Base-by-base conservation (phyloP, 441 rosid genomes). In the Metrosideros polymorpha region DNA sequence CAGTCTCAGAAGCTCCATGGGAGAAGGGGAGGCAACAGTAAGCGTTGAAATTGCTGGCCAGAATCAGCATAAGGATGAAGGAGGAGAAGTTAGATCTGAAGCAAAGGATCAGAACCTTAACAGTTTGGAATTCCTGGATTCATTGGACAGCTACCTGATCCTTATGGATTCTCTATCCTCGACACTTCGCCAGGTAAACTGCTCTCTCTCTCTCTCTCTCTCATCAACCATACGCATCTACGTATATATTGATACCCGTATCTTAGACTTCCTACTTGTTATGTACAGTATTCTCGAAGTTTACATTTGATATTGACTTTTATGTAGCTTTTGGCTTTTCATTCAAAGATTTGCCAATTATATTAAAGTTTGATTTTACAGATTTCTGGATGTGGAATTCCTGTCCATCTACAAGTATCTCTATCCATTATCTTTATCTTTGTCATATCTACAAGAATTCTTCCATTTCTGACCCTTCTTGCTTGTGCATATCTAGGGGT, bases 41-140 rank as follows among this genome's bases (percentile, higher is more conserved):
- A 71, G 47, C 7, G 8, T 22, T 39, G 79, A 71, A 22, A 35
- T 71, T 71, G 47, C 79, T 71, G 79, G 79, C 39, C 79, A 22
- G 79, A 71, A 71, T 39, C 79, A 22, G 47, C 79, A 71, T 71
- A 39, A 71, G 79, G 79, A 71, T 71, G 79, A 22, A 35, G 79
- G 79, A 35, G 79, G 47, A 39, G 47, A 71, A 71, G 47, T 71
- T 35, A 12, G 47, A 3, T 1, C 17, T 3, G 79, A 39, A 71
- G 47, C 47, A 71, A 35, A 0, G 15, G 4, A 39, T 39, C 79
- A 71, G 79, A 71, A 71, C n/a, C 79, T 39, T 71, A 22, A 39
- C 1, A 6, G 94, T 43, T 87, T 98, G 88, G 93, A 89, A 59
- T 95, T 98, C 86, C 90, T 95, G 84, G 99, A 98, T 93, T 98